Base-by-base conservation (phyloP, 106 monocot species). In the Phalaenopsis aphrodite region DNA sequence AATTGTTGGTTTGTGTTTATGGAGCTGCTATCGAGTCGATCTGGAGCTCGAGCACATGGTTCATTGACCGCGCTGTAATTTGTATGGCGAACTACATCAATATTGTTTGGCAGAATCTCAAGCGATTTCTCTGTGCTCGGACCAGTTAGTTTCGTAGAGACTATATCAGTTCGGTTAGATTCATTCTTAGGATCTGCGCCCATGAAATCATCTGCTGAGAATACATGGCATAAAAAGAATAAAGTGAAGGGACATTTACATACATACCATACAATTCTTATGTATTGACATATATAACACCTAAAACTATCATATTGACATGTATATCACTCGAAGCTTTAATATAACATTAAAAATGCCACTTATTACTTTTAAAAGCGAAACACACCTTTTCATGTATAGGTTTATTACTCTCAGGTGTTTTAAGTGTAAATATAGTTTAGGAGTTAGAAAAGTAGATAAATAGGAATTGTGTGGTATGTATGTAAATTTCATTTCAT, bases 191-290 rank as follows among this genome's bases (percentile, higher is more conserved):
- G 19, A 68, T 82, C 78, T 15, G 45, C 30, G 73, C 83, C 87
- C 78, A 84, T 83, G 84, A 79, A 72, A 18, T 89, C 82, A 85
- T 90, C 93, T 92, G 83, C 19, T 72, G 42, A 8, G 4, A 42
- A 85, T 43, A n/a, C 37, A 55, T 24, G 67, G 72, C 47, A 57
- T 37, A 61, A 67, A 79, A 65, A 49, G 75, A 16, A 79, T 64
- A 65, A 42, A 30, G 30, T 30, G 30, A 30, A 30, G 30, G 30
- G 30, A 30, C 30, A 30, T 30, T 30, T 30, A 30, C 30, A 30
- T 30, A 30, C 30, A 30, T 30, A 30, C 30, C 30, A 30, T 30
- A 30, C 30, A 30, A 30, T 30, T 30, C 30, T 30, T 30, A 30
- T 30, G 30, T 30, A 30, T 30, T 30, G 30, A 30, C 30, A 30